A percentile compares a stretch with the other conserved stretches of the same genome.
Evolutionary conservation across 352 stramenopile species (phyloP).

Genomic region (Phytophthora quininea): DNA sequence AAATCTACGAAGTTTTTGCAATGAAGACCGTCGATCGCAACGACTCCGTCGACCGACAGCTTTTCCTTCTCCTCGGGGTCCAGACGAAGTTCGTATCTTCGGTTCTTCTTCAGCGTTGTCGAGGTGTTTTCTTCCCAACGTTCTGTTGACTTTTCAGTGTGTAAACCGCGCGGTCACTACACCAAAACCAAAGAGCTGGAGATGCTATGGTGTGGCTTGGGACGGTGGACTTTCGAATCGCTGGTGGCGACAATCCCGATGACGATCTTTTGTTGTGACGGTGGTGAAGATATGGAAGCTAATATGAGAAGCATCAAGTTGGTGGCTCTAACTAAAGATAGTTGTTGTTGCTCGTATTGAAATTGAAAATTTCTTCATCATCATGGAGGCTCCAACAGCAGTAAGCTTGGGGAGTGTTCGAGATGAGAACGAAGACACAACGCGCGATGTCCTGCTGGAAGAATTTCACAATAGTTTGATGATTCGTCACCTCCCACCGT

Average conservation of each 20-base stretch:
- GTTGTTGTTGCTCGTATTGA: too few relatives aligned
- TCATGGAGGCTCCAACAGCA: too few relatives aligned
- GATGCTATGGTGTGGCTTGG: slow-evolving; percentile 28
- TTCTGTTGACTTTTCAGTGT: slow-evolving; percentile 18
- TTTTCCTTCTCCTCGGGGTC: slow-evolving; percentile 18
- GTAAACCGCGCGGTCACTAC: slow-evolving; percentile 32
- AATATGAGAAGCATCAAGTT: too few relatives aligned
- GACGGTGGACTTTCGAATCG: slow-evolving; percentile 33
- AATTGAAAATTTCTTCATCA: too few relatives aligned
- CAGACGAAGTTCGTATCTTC: slow-evolving; percentile 24
- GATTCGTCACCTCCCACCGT: background rate
- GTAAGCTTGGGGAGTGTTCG: too few relatives aligned
- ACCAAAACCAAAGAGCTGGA: slow-evolving; percentile 22
- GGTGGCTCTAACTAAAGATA: too few relatives aligned
- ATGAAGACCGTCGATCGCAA: slow-evolving; percentile 4
- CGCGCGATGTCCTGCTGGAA: slow-evolving; percentile 21
- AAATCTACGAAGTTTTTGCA: slow-evolving; percentile 29
- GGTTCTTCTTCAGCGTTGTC: background rate
- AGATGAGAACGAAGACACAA: too few relatives aligned
- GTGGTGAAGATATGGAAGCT: too few relatives aligned
- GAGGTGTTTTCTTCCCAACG: slow-evolving; percentile 16
- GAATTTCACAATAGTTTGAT: slow-evolving; percentile 26
- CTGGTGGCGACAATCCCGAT: slow-evolving; percentile 8
- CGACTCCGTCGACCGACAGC: slow-evolving; percentile 21
- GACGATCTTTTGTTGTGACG: slow-evolving; percentile 3